Evolutionary conservation across 306 rosid species (phyloP).

Genomic region (Cyamopsis tetragonoloba): DNA sequence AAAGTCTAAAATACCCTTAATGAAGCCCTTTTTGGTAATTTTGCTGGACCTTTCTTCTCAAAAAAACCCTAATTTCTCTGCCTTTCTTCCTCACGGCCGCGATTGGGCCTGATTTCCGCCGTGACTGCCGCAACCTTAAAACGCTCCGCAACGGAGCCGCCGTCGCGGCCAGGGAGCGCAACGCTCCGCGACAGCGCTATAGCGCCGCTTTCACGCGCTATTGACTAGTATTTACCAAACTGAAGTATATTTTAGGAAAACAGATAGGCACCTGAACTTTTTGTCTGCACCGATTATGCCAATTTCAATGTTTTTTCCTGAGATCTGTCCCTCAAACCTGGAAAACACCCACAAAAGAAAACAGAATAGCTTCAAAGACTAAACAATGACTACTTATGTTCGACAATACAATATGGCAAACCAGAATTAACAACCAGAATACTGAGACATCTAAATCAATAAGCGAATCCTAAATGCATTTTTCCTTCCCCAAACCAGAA

Average conservation of each 20-base stretch:
- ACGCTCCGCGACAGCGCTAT: too few species aligned
- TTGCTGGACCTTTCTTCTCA: too few species aligned
- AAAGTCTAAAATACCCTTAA: too few species aligned
- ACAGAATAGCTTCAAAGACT: neutral
- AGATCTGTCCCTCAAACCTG: constrained; percentile 95
- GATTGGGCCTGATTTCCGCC: too few species aligned
- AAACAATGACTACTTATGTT: neutral
- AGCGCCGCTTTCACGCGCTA: too few species aligned
- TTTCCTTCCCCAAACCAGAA: constrained; percentile 12
- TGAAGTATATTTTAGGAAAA: neutral
- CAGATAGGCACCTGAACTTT: constrained; percentile 65
- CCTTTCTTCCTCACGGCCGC: too few species aligned
- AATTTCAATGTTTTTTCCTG: constrained; percentile 90
- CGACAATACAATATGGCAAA: neutral
- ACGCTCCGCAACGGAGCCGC: too few species aligned
- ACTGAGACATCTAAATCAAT: neutral
- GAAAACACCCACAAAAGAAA: neutral
- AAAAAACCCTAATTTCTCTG: too few species aligned
- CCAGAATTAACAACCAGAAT: neutral
- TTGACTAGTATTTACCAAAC: too few species aligned
- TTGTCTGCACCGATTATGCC: constrained; percentile 85
- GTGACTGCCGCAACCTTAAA: too few species aligned
- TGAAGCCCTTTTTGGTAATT: too few species aligned
- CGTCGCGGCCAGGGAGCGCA: too few species aligned
- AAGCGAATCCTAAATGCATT: neutral